phyloP scores from a whole-genome alignment of 768 basidiomycete genomes.

The Pisolithus microcarpus region DNA sequence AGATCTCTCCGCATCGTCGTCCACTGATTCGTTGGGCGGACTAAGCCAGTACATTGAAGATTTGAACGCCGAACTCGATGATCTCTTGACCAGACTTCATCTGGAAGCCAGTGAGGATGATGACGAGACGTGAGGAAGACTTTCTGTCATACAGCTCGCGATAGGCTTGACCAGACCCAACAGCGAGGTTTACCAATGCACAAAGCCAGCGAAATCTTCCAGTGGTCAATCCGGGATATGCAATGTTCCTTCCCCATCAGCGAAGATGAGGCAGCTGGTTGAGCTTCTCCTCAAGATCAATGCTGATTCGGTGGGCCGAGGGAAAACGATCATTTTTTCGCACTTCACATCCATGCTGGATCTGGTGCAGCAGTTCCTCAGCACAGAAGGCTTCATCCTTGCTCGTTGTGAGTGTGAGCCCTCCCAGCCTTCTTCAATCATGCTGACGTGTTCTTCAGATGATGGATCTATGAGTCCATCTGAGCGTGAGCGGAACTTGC shows the following conservation, averaged over 20 bases:
- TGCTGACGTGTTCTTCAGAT: not conserved
- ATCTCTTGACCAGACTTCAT: not conserved
- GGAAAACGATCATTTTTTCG: not conserved
- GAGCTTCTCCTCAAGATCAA: not conserved
- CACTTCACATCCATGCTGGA: not conserved
- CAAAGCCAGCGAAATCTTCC: not conserved
- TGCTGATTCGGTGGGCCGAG: not conserved
- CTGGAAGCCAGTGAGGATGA: not conserved
- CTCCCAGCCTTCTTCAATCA: not conserved
- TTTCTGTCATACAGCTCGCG: not conserved
- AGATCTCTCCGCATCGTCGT: not conserved
- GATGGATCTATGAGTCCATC: not conserved
- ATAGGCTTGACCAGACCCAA: not conserved
- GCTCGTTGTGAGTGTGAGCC: not conserved
- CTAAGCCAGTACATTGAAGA: not conserved
- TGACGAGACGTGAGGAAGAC: not conserved
- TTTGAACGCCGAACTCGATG: not conserved
- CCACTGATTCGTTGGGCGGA: not conserved
- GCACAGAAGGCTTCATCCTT: not conserved
- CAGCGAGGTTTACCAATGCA: not conserved
- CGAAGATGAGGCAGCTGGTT: not conserved
- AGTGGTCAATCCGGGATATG: not conserved
- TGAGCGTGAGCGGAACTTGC: not conserved
- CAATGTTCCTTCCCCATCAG: not conserved
- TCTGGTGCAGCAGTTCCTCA: not conserved